These are phyloP conservation scores for Gremmenia infestans DNA, from an alignment of 2,329 filamentous ascomycete species.

Conservation along the genomic window DNA sequence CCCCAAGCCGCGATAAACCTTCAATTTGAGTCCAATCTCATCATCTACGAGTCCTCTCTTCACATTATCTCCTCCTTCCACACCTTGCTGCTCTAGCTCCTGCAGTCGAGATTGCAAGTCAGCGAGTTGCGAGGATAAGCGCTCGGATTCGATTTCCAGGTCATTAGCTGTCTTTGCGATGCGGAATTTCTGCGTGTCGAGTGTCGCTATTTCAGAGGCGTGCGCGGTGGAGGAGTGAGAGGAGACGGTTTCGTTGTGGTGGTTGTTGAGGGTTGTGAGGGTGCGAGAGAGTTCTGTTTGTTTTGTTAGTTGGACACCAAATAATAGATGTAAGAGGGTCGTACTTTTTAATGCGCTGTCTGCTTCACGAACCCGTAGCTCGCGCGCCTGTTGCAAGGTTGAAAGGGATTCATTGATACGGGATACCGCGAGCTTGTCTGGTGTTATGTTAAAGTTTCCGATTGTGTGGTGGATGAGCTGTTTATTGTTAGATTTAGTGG, in stretches of 20 bases:
- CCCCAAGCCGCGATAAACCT: slow-evolving; percentile 85
- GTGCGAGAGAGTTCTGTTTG: slow-evolving; percentile 61
- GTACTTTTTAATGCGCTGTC: slow-evolving; percentile 60
- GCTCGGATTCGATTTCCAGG: slow-evolving; percentile 89
- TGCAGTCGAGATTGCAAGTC: slow-evolving; percentile 70
- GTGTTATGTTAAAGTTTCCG: slow-evolving; percentile 88
- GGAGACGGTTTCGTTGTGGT: slow-evolving; percentile 70
- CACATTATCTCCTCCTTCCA: slow-evolving; percentile 59
- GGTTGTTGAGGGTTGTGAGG: slow-evolving; percentile 66
- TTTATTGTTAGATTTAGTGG: slow-evolving; percentile 5
- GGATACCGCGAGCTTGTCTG: slow-evolving; percentile 77
- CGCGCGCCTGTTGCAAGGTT: slow-evolving; percentile 78
- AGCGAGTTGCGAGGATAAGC: slow-evolving; percentile 73
- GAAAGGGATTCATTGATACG: slow-evolving; percentile 81
- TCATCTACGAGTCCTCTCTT: slow-evolving; percentile 49
- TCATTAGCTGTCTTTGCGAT: slow-evolving; percentile 88
- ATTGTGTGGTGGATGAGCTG: slow-evolving; percentile 90
- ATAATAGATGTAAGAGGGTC: slow-evolving; percentile 19
- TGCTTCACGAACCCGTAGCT: slow-evolving; percentile 67
- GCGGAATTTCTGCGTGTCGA: slow-evolving; percentile 92
- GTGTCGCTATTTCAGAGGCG: slow-evolving; percentile 74
- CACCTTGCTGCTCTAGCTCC: slow-evolving; percentile 80
- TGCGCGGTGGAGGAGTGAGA: slow-evolving; percentile 75
- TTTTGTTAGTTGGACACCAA: slow-evolving; percentile 17
- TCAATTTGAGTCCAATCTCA: slow-evolving; percentile 69